Evolutionary conservation across 352 stramenopile species (phyloP).

Genomic region (Globisporangium yorkense): DNA sequence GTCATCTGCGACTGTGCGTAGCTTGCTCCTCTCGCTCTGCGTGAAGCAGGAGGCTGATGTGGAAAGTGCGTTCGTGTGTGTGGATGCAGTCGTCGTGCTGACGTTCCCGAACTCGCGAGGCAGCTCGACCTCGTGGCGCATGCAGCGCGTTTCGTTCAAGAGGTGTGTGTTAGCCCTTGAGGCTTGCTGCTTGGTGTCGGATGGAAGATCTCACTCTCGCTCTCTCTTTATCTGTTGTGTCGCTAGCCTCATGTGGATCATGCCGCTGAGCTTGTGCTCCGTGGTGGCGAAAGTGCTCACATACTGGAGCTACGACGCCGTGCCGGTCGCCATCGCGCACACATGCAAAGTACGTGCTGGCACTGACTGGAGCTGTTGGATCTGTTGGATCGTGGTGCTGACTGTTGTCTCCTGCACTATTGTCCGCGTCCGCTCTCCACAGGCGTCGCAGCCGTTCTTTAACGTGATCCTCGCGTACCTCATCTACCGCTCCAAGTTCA

Average conservation of each 20-base stretch:
- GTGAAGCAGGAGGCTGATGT: not conserved
- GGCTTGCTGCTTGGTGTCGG: not conserved
- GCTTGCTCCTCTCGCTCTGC: not conserved
- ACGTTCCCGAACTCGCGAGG: constrained; percentile 49
- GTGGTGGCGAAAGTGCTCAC: constrained; percentile 80
- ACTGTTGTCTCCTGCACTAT: not conserved
- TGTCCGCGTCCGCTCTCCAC: not conserved
- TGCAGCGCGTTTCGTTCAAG: constrained; percentile 55
- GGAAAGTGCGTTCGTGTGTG: not conserved
- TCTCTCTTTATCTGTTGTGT: not conserved
- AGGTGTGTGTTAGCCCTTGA: constrained; percentile 9
- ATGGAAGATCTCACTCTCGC: not conserved
- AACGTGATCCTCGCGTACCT: constrained; percentile 78
- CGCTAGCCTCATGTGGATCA: constrained; percentile 59
- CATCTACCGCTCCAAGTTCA: constrained; percentile 72
- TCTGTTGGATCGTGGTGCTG: too few relatives aligned
- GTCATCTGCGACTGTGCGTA: constrained; percentile 69
- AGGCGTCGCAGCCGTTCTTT: constrained; percentile 81
- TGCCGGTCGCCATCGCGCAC: constrained; percentile 79
- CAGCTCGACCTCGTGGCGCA: constrained; percentile 41
- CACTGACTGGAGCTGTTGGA: not conserved
- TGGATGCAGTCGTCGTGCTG: constrained; percentile 54
- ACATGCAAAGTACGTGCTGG: constrained; percentile 56
- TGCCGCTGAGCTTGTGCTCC: constrained; percentile 74
- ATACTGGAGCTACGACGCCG: constrained; percentile 86